These are phyloP conservation scores for Trichosporon ovoides DNA, from an alignment of 1,284 basidiomycete species.

Conservation along the genomic window DNA sequence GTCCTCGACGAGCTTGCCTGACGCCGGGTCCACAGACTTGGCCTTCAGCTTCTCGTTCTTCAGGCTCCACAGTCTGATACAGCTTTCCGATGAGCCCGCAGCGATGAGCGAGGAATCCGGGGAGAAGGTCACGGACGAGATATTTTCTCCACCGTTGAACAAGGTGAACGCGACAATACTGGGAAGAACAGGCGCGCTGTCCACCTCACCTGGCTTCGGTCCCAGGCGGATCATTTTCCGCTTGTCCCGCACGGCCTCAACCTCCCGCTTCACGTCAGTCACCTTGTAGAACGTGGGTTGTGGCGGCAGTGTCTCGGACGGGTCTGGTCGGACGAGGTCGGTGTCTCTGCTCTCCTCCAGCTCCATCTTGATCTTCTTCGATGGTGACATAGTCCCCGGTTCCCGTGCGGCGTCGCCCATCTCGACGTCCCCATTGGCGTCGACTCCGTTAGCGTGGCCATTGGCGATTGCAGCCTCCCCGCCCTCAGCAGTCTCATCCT, in stretches of 20 bases:
- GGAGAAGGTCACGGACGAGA: conserved; percentile 84
- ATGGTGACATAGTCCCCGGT: conserved; percentile 12
- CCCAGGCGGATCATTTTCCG: conserved; percentile 84
- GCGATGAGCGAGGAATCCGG: conserved; percentile 91
- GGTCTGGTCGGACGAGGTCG: conserved; percentile 34
- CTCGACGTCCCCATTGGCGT: conserved; percentile 48
- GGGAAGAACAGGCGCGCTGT: conserved; percentile 54
- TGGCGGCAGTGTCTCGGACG: conserved; percentile 38
- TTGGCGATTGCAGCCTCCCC: conserved; percentile 46
- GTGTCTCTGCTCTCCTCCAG: conserved; percentile 25
- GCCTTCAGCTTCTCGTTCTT: conserved; percentile 78
- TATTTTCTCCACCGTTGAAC: conserved; percentile 85
- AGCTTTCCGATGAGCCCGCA: conserved; percentile 92
- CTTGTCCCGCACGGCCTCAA: conserved; percentile 81
- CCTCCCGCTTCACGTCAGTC: conserved; percentile 84
- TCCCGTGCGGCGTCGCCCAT: conserved; percentile 26
- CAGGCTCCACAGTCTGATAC: conserved; percentile 89
- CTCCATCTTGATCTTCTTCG: conserved; percentile 33
- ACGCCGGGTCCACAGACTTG: conserved; percentile 53
- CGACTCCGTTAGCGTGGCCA: conserved; percentile 56
- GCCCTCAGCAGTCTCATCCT: conserved; percentile 34
- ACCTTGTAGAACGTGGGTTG: conserved; percentile 61
- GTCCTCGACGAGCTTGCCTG: conserved; percentile 55
- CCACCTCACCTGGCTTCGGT: conserved; percentile 46
- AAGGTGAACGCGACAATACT: conserved; percentile 90